Base-by-base conservation (phyloP, 23 red algal genomes). In the Gracilaria vermiculophylla region DNA sequence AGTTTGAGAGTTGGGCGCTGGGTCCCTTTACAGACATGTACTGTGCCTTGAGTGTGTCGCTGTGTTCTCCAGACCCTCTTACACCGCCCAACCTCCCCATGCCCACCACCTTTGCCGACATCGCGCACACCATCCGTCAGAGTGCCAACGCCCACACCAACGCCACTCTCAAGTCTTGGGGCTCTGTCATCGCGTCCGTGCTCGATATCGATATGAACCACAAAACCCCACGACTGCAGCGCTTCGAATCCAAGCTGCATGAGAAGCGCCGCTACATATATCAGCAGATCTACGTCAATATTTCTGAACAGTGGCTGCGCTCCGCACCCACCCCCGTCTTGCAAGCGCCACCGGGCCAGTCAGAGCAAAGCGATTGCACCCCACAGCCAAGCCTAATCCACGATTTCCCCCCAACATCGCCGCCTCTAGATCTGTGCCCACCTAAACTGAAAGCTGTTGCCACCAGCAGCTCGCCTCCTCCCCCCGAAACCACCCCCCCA, bases 1-100 rank as follows among this genome's bases (percentile, higher is more conserved):
- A 88, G 83, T 88, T 77, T 57, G 83, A 88, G 25, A 78, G 77
- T 28, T 88, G 81, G 81, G 81, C 81, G 36, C 60, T 85, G 81
- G 81, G 81, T 3, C 81, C 81, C 13, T 85, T 85, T 41, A 70
- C 81, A 42, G 81, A 85, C 50, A 73, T 56, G 81, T 85, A 67
- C 64, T 85, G 81, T 54, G 47, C 81, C 16, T 31, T 69, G 47
- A 72, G 81, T 23, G 81, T 85, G 19, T 53, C 40, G 54, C 62
- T 73, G 58, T 72, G 34, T 41, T 47, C 62, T 40, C 81, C 81
- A 44, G 48, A 66, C 8, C 48, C 81, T 21, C 48, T 69, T 8
- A 15, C 64, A 21, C 19, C 81, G 5, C 36, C n/a, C 42, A 71
- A 69, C 48, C 43, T 57, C 64, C 21, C 23, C 41, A 17, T 49